Evolutionary conservation across 805 yeast species (phyloP).

Genomic region (Yarrowia hollandica): DNA sequence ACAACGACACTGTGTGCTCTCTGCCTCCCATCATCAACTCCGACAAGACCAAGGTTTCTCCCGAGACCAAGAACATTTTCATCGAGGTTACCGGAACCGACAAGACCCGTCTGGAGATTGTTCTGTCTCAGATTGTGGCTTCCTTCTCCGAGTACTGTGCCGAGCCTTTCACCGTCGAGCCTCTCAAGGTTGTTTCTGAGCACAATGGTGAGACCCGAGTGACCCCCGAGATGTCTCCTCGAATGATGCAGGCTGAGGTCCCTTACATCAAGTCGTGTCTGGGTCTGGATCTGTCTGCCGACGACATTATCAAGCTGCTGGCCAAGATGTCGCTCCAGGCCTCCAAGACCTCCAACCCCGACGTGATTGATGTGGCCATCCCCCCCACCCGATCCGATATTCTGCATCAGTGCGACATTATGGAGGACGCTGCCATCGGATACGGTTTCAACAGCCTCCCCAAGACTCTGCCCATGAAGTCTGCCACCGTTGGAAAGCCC

Average conservation of each 20-base stretch:
- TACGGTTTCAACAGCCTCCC: constrained; percentile 90
- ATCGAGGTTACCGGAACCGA: constrained; percentile 96
- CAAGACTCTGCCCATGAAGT: constrained; percentile 75
- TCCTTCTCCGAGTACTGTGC: constrained; percentile 91
- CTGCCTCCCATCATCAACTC: constrained; percentile 97
- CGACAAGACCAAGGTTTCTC: constrained; percentile 80
- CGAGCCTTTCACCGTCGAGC: constrained; percentile 83
- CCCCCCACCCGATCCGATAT: constrained; percentile 97
- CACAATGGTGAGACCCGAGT: constrained; percentile 76
- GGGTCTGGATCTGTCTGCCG: constrained; percentile 72
- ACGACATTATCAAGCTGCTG: constrained; percentile 67
- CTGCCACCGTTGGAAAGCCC: constrained; percentile 78
- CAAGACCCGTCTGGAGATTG: constrained; percentile 89
- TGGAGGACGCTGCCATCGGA: constrained; percentile 98
- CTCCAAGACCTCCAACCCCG: constrained; percentile 47
- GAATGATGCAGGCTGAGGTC: constrained; percentile 70
- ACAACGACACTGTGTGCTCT: constrained; percentile 75
- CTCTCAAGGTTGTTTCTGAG: constrained; percentile 77
- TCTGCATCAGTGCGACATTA: constrained; percentile 94
- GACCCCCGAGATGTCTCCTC: constrained; percentile 70
- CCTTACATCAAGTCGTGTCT: constrained; percentile 87
- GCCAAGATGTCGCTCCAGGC: constrained; percentile 80
- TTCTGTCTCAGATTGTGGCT: constrained; percentile 86
- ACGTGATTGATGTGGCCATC: constrained; percentile 62
- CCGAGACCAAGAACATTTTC: constrained; percentile 83